phyloP scores from a whole-genome alignment of 2,329 filamentous ascomycete genomes.

The Penicillium verrucosum region DNA sequence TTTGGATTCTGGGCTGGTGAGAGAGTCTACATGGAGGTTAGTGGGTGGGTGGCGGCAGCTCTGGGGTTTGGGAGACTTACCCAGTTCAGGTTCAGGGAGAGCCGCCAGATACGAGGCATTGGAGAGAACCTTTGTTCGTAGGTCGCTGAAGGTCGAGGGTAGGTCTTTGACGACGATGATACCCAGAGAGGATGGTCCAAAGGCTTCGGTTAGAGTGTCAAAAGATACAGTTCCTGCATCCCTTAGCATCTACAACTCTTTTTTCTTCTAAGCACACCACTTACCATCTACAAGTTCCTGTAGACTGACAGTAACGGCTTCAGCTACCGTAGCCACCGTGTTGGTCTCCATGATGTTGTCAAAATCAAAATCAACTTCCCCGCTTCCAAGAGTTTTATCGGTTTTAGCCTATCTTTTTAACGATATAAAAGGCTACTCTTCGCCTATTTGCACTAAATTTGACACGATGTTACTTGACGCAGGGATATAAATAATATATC shows the following conservation, averaged over 20 bases:
- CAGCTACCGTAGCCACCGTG: conserved; percentile 21
- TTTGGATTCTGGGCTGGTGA: conserved; percentile 49
- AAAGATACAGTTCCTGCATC: conserved; percentile 41
- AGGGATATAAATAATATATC: neutral
- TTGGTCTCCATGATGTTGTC: conserved; percentile 19
- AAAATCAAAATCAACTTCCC: conserved; percentile 5
- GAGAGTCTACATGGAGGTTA: conserved; percentile 32
- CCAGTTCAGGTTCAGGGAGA: conserved; percentile 67
- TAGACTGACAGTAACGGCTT: conserved; percentile 49
- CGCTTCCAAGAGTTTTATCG: conserved; percentile 4
- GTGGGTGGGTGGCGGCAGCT: neutral
- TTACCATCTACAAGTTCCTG: conserved; percentile 49
- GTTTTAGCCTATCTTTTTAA: conserved; percentile 1
- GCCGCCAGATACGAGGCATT: conserved; percentile 88
- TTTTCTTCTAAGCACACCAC: neutral
- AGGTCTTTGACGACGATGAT: conserved; percentile 92
- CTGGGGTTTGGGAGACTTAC: conserved; percentile 48
- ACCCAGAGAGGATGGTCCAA: conserved; percentile 84
- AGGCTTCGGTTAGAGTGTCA: conserved; percentile 59
- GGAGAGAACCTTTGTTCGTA: conserved; percentile 73
- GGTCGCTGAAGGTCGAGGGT: conserved; percentile 64
- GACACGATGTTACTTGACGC: neutral
- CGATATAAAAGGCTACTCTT: neutral
- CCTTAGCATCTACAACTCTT: conserved; percentile 2
- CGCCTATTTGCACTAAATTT: neutral